Evolutionary conservation across 768 basidiomycete genomes (phyloP).

Genomic region (Russula emetica): DNA sequence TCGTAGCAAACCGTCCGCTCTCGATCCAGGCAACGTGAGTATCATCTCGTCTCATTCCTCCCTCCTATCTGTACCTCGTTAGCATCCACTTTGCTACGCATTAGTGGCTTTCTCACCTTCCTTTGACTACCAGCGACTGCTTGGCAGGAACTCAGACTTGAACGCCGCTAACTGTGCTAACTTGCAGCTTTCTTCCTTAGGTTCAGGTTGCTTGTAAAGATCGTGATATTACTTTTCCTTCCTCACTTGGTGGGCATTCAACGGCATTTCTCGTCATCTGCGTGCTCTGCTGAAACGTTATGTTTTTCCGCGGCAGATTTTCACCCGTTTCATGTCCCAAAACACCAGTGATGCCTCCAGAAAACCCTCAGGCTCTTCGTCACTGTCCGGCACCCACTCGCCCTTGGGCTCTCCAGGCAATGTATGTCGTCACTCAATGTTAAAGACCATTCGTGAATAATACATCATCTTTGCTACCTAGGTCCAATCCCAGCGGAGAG

Average conservation of each 20-base stretch:
- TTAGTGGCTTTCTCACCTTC: neutral
- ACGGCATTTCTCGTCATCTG: neutral
- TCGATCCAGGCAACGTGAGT: constrained; percentile 16
- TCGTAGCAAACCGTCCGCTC: neutral
- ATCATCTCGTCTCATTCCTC: neutral
- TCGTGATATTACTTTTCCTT: constrained; percentile 1
- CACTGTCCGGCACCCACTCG: constrained; percentile 58
- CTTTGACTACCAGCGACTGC: neutral
- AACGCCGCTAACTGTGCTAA: neutral
- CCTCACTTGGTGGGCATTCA: constrained; percentile 4
- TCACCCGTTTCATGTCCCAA: constrained; percentile 31
- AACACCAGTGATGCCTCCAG: constrained; percentile 41
- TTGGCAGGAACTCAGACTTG: constrained; percentile 1
- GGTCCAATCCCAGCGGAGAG: constrained; percentile 45
- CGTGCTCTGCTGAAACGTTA: constrained; percentile 1
- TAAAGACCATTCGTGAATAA: constrained; percentile 7
- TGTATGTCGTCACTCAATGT: constrained; percentile 38
- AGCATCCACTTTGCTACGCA: neutral
- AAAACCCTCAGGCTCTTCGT: constrained; percentile 68
- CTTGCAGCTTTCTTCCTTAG: constrained; percentile 2
- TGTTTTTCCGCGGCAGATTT: constrained; percentile 19
- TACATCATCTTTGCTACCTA: constrained; percentile 24
- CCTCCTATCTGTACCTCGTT: neutral
- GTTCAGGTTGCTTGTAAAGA: constrained; percentile 8
- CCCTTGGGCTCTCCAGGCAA: constrained; percentile 56